Evolutionary conservation across 2,329 filamentous ascomycete species (phyloP).

Genomic region (Alternaria alternata): DNA sequence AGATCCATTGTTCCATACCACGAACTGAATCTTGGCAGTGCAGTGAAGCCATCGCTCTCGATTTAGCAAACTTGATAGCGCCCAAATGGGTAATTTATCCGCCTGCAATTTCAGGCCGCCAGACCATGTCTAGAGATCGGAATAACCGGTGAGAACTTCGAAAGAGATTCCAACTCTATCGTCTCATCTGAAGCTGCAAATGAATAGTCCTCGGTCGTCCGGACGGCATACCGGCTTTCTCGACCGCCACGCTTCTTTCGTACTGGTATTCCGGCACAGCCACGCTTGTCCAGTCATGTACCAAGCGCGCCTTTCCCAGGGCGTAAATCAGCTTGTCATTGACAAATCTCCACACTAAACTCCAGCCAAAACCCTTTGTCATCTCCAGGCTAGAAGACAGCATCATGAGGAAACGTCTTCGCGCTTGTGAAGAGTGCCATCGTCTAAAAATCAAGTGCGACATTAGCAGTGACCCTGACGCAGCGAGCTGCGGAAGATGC

Average conservation of each 20-base stretch:
- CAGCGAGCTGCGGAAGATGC: conserved; percentile 32
- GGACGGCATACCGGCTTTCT: not conserved
- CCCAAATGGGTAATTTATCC: not conserved
- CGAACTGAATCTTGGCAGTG: not conserved
- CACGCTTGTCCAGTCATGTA: not conserved
- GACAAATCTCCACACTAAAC: not conserved
- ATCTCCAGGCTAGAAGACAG: not conserved
- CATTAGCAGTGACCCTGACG: conserved; percentile 23
- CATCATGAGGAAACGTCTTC: conserved; percentile 32
- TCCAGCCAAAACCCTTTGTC: not conserved
- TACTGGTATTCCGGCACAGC: not conserved
- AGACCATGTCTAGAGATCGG: not conserved
- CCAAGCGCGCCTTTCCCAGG: conserved; percentile 5
- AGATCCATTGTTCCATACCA: not conserved
- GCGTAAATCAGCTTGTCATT: conserved; percentile 13
- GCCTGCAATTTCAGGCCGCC: not conserved
- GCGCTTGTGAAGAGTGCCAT: conserved; percentile 42
- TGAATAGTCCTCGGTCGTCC: not conserved
- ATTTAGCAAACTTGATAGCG: not conserved
- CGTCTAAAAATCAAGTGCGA: conserved; percentile 44
- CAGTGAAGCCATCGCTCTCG: not conserved
- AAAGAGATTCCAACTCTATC: not conserved
- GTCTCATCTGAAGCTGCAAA: not conserved
- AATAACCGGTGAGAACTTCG: not conserved
- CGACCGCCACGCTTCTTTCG: not conserved